Evolutionary conservation across 345 rosid genomes (phyloP), one percentile per base, ranked within the genome.

Genomic region (Corymbia maculata): DNA sequence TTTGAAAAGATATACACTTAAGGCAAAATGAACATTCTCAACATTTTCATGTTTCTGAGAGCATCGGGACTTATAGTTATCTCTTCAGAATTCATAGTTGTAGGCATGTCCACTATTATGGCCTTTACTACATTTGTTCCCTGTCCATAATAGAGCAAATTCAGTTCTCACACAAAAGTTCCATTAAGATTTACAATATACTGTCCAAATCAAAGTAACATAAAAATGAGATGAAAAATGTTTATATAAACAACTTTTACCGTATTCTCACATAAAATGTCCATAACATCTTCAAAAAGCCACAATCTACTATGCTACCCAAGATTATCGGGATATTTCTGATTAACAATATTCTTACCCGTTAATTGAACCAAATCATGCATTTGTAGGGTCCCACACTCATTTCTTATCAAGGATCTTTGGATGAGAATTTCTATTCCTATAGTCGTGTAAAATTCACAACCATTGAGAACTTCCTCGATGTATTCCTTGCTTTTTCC

Each of bases 41-140:
- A 55, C 12, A 1, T 21, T 55, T 1, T 55, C 61, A 21, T 21
- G 1, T 21, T 55, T 55, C 1, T n/a, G 12, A 55, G 21, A 55
- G 61, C 12, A n/a, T 55, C 0, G 0, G 28, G 52, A 51, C 0
- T 51, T 6, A 51, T 14, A 0, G 52, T 51, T 51, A 15, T 51
- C 52, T 0, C 52, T 51, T 52, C 19, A n/a, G 0, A 21, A 36
- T 36, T 36, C 42, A 36, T 36, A 36, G 42, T 36, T 17, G 57
- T 8, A 8, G 6, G 61, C 61, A 22, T 21, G n/a, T n/a, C 12
- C 28, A 22, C 9, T 55, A 22, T 26, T 4, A 55, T 55, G 61
- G 28, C 61, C 12, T 55, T 55, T 3, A 21, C 6, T 22, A 16
- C 28, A 22, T 55, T 55, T 5, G 3, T 0, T 55, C 1, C 61